phyloP scores from a whole-genome alignment of 2,329 filamentous ascomycete species.

The Elsinoe perseae region DNA sequence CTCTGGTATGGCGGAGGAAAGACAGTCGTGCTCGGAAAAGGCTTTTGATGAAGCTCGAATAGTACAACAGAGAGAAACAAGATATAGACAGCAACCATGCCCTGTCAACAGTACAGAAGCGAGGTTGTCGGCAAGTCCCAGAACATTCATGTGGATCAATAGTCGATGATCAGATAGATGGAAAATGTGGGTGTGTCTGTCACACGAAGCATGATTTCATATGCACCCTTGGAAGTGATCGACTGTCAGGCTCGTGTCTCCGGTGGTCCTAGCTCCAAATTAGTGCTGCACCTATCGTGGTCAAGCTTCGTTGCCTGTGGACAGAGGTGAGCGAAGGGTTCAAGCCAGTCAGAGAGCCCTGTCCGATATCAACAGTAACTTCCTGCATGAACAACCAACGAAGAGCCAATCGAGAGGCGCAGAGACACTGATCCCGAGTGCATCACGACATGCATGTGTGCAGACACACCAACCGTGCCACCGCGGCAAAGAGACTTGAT shows the following conservation, averaged over 20 bases:
- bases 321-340: not conserved
- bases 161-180: constrained; percentile 11
- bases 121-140: not conserved
- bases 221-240: not conserved
- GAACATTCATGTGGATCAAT: constrained; percentile 3
- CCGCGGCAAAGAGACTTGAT: not conserved
- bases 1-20: constrained; percentile 83
- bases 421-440: not conserved
- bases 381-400: not conserved
- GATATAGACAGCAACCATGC: not conserved
- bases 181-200: constrained; percentile 5
- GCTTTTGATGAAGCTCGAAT: constrained; percentile 32
- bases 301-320: not conserved
- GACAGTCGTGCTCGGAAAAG: constrained; percentile 51
- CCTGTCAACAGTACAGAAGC: not conserved
- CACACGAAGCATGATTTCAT: constrained; percentile 6
- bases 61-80: not conserved
- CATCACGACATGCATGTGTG: not conserved
- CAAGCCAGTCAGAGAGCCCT: not conserved
- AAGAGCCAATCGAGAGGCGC: no score
- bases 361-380: not conserved
- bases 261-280: not conserved
- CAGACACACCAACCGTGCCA: not conserved
- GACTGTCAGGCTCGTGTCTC: not conserved
- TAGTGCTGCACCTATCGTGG: constrained; percentile 1